A percentile compares a stretch with the other conserved stretches of the same genome.
phyloP scores from a whole-genome alignment of 164 flowering plant species.

The Hamamelis virginiana region DNA sequence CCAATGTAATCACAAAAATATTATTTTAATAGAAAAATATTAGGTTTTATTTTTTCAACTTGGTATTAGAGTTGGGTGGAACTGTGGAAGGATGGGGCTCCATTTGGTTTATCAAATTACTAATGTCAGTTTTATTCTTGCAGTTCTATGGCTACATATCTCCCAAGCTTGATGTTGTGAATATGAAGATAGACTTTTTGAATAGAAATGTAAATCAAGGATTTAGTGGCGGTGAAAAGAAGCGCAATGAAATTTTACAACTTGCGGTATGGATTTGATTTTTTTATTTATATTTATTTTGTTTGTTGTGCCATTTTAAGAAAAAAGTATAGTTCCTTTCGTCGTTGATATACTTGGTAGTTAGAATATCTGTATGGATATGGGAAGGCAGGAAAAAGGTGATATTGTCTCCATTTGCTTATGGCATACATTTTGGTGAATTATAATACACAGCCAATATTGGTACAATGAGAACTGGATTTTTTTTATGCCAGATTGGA shows the following conservation, averaged over 20 bases:
- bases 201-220: conserved; percentile 99
- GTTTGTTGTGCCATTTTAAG: neutral
- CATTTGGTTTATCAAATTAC: neutral
- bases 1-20: too few relatives aligned
- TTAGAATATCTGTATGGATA: neutral
- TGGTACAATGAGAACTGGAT: too few relatives aligned
- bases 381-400: neutral
- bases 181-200: conserved; percentile 79
- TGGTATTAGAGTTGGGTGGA: too few relatives aligned
- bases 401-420: neutral
- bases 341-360: neutral
- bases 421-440: neutral
- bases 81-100: neutral
- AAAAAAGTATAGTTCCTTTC: neutral
- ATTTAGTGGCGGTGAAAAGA: conserved; percentile 98
- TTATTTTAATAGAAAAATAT: too few relatives aligned
- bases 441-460: too few relatives aligned
- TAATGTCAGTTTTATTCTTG: conserved; percentile 25
- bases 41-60: too few relatives aligned
- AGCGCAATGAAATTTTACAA: conserved; percentile 95
- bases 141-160: conserved; percentile 69
- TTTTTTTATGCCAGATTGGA: too few relatives aligned
- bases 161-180: conserved; percentile 74
- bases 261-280: conserved; percentile 70
- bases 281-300: neutral